phyloP scores from a whole-genome alignment of 768 basidiomycete species.

The Amylocystis lapponica region DNA sequence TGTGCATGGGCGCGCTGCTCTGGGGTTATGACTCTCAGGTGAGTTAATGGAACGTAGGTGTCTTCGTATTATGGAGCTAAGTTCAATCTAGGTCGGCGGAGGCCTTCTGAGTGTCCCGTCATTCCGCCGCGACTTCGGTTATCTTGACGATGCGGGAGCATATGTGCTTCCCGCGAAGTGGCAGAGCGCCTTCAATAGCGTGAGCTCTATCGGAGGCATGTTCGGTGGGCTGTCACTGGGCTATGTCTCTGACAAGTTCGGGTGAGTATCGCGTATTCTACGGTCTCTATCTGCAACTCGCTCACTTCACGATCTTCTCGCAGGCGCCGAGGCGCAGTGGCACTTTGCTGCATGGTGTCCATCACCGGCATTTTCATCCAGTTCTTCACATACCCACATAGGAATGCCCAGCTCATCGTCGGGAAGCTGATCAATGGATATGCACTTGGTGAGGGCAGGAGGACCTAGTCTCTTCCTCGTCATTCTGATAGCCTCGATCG shows the following conservation, averaged over 20 bases:
- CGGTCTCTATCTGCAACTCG: neutral
- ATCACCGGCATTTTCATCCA: constrained; percentile 58
- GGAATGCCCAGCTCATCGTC: constrained; percentile 64
- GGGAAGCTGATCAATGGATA: constrained; percentile 63
- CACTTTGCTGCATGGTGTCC: constrained; percentile 51
- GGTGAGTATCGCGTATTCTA: neutral
- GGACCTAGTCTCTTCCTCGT: constrained; percentile 65
- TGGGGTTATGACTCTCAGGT: constrained; percentile 5
- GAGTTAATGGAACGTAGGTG: neutral
- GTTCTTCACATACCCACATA: constrained; percentile 35
- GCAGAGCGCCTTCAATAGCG: constrained; percentile 5
- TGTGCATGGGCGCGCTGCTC: constrained; percentile 6
- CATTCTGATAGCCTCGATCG: constrained; percentile 63
- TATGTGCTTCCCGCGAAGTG: constrained; percentile 1
- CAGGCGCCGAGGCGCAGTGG: constrained; percentile 64
- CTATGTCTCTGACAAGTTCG: constrained; percentile 4
- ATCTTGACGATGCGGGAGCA: neutral
- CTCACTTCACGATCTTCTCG: constrained; percentile 22
- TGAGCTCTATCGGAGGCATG: constrained; percentile 4
- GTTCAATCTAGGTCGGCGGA: constrained; percentile 5
- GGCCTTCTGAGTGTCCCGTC: constrained; percentile 4
- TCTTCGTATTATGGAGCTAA: neutral
- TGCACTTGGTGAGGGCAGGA: constrained; percentile 60
- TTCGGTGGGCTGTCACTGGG: constrained; percentile 3
- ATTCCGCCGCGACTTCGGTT: constrained; percentile 3